Evolutionary conservation across 2,329 filamentous ascomycete species (phyloP), one percentile per base, ranked within the genome.

Genomic region (Penicillium sp.): DNA sequence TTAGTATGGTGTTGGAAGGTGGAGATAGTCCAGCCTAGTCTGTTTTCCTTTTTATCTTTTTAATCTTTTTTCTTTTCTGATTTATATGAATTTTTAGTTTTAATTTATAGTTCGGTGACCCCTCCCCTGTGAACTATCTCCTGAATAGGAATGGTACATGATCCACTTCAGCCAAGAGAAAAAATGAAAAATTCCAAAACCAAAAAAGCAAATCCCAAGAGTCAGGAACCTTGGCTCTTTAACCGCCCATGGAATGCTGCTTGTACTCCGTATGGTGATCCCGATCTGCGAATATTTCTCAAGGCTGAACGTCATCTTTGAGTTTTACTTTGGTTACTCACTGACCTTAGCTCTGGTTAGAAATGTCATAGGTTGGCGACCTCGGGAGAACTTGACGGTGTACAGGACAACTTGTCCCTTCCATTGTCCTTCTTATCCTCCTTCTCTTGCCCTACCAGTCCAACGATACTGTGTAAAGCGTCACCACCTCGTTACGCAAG

Each of bases 401-500:
- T 43, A 19, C 22, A 19, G 41, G 41, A 44, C 25, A 44, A 22
- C 16, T 29, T 44, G 41, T 44, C 41, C 41, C 25, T 33, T 41
- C 39, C 29, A 9, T 31, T 31, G 13, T n/a, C 39, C 29, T 36
- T 25, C 22, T 25, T 25, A 25, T 7, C 22, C 22, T 25, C 22
- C 22, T 25, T 41, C 13, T 9, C 13, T 13, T 37, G 18, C 16
- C 3, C 39, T 36, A 18, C 33, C 18, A 18, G 33, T 47, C 22
- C 27, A 30, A 27, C 29, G 36, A 52, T 46, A 48, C n/a, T n/a
- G n/a, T n/a, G n/a, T n/a, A n/a, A n/a, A n/a, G 38, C 54, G 45
- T 54, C 38, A 35, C 47, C 40, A 22, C 29, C 30, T 39, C 46
- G 52, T 60, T 60, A 59, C 58, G 58, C 58, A 59, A 60, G 58